Percentiles rank a stretch among this genome's conserved stretches.
Evolutionary conservation across 2,329 filamentous ascomycete genomes (phyloP).

Genomic region (Phialophora macrospora): DNA sequence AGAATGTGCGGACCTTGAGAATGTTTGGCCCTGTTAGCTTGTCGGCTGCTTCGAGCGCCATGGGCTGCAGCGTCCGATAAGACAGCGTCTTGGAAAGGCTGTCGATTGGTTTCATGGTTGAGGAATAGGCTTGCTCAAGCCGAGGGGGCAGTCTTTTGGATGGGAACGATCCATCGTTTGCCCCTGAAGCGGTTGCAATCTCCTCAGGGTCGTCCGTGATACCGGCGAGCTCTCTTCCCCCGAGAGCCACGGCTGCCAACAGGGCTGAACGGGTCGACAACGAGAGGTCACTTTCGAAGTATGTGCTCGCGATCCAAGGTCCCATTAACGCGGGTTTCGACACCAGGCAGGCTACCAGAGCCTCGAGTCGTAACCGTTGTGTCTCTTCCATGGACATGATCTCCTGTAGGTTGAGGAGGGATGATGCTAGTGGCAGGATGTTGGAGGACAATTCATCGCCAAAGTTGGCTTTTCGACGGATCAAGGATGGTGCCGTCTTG

Average conservation of each 20-base stretch:
- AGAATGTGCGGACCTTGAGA: slow-evolving; percentile 89
- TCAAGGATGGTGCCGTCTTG: slow-evolving; percentile 74
- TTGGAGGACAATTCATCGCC: slow-evolving; percentile 88
- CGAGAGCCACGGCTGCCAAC: slow-evolving; percentile 79
- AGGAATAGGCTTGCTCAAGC: slow-evolving; percentile 72
- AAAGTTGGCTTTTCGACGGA: slow-evolving; percentile 85
- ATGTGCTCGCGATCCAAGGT: slow-evolving; percentile 80
- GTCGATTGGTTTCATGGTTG: slow-evolving; percentile 62
- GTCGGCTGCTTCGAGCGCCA: slow-evolving; percentile 82
- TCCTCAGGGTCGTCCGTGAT: slow-evolving; percentile 60
- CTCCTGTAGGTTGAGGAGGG: slow-evolving; percentile 81
- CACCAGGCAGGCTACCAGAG: slow-evolving; percentile 79
- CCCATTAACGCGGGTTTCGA: slow-evolving; percentile 78
- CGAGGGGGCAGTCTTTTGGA: slow-evolving; percentile 77
- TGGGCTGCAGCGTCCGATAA: slow-evolving; percentile 74
- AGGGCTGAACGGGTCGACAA: slow-evolving; percentile 81
- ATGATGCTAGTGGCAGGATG: slow-evolving; percentile 75
- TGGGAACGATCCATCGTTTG: slow-evolving; percentile 65
- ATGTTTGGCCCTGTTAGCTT: slow-evolving; percentile 76
- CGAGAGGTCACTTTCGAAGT: slow-evolving; percentile 92
- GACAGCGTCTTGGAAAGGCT: slow-evolving; percentile 70
- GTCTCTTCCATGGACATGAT: slow-evolving; percentile 80
- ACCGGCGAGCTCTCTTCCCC: slow-evolving; percentile 82
- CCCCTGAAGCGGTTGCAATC: slow-evolving; percentile 46
- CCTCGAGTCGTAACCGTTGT: slow-evolving; percentile 73